These are phyloP conservation scores for Flaveria bidentis DNA, from an alignment of 129 eudicot genomes.

Conservation along the genomic window DNA sequence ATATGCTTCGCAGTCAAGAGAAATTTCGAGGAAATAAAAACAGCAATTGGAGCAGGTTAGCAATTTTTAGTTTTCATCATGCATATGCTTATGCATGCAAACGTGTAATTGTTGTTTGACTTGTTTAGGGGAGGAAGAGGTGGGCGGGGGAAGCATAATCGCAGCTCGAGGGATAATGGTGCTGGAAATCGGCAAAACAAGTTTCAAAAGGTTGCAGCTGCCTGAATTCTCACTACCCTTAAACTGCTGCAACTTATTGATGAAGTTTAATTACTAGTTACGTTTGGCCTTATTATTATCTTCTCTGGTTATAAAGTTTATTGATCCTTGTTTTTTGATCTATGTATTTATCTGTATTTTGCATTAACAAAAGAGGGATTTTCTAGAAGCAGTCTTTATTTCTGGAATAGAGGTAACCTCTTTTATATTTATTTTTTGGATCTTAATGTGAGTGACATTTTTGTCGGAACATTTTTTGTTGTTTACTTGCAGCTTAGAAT, in stretches of 20 bases:
- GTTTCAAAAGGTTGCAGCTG: conserved; percentile 60
- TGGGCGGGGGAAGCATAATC: conserved; percentile 67
- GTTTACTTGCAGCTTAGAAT: no score
- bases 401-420: no score
- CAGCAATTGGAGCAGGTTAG: conserved; percentile 67
- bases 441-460: no score
- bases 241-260: background rate
- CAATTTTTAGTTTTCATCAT: background rate
- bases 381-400: no score
- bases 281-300: background rate
- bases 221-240: conserved; percentile 12
- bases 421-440: no score
- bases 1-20: conserved; percentile 45
- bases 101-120: background rate
- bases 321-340: background rate
- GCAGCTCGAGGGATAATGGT: conserved; percentile 53
- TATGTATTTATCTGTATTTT: no score
- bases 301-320: background rate
- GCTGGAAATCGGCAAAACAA: conserved; percentile 59
- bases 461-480: no score
- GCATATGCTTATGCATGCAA: background rate
- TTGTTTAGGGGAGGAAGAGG: conserved; percentile 69
- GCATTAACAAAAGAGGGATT: no score
- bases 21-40: conserved; percentile 52
- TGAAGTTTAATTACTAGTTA: background rate